Conservation (phyloP, 495 filamentous ascomycete species). For the Penicillium malachiteum region DNA sequence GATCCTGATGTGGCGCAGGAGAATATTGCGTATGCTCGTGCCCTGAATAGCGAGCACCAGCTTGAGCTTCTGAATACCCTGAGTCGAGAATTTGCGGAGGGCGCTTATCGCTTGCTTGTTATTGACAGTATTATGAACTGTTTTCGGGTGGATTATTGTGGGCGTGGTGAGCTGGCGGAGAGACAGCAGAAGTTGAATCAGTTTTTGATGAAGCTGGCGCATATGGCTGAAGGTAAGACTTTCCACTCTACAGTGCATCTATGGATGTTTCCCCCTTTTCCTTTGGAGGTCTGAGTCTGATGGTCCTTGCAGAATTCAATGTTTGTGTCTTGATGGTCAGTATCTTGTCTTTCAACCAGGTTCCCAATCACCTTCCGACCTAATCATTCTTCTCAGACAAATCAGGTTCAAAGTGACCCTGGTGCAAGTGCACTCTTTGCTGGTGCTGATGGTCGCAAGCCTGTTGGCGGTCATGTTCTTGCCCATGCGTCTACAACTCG, state of each 20-base stretch:
- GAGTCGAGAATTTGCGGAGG: slow-evolving; percentile 62
- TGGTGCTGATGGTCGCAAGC: slow-evolving; percentile 72
- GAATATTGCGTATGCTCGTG: slow-evolving; percentile 73
- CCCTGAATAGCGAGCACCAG: slow-evolving; percentile 76
- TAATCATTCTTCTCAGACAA: slow-evolving; percentile 51
- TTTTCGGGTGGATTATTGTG: slow-evolving; percentile 73
- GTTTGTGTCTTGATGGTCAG: slow-evolving; percentile 70
- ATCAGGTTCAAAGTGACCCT: slow-evolving; percentile 81
- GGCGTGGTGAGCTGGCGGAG: slow-evolving; percentile 73
- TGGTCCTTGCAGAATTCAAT: slow-evolving; percentile 62
- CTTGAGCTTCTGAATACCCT: slow-evolving; percentile 67
- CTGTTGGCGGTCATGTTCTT: slow-evolving; percentile 75
- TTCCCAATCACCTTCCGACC: not conserved
- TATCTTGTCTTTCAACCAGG: not conserved
- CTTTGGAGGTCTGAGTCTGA: not conserved
- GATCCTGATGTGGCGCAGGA: slow-evolving; percentile 66
- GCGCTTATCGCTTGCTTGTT: slow-evolving; percentile 69
- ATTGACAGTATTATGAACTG: slow-evolving; percentile 80
- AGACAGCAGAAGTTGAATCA: slow-evolving; percentile 74
- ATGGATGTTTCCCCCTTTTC: not conserved
- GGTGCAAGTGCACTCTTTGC: slow-evolving; percentile 78
- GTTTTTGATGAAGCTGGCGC: slow-evolving; percentile 66
- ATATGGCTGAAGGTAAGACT: slow-evolving; percentile 67
- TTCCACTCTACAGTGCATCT: not conserved
- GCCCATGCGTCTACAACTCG: slow-evolving; percentile 77